These are phyloP conservation scores for Moringa oleifera DNA, from an alignment of 345 rosid genomes.

Conservation along the genomic window DNA sequence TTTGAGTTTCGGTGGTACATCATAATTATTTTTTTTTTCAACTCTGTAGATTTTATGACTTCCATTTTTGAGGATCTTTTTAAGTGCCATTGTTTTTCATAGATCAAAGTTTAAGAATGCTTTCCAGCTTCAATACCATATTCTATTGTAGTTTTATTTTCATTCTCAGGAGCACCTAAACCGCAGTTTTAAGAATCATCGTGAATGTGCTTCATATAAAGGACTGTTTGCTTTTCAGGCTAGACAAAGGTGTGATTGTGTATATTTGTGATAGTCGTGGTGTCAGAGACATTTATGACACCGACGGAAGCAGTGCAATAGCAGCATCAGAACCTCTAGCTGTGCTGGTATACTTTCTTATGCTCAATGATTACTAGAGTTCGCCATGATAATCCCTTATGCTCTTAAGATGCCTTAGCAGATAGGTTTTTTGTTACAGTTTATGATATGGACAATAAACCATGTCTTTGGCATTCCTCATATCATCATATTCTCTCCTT, in stretches of 20 bases:
- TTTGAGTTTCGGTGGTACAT: neutral
- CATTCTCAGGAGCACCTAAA: neutral
- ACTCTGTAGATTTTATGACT: neutral
- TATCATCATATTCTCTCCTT: too few species aligned
- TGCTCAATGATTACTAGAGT: neutral
- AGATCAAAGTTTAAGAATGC: neutral
- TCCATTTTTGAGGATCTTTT: too few species aligned
- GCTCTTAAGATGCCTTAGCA: too few species aligned
- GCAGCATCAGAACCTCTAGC: slow-evolving; percentile 85
- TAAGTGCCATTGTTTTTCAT: neutral
- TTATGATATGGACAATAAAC: too few species aligned
- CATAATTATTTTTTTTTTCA: neutral
- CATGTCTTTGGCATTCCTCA: too few species aligned
- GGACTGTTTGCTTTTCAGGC: slow-evolving; percentile 40
- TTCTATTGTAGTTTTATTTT: too few species aligned
- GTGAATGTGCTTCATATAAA: neutral
- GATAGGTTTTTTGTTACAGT: too few species aligned
- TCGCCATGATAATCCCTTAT: too few species aligned
- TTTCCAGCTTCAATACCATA: neutral
- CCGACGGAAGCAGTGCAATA: slow-evolving; percentile 75
- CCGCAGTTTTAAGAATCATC: neutral
- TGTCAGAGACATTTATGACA: slow-evolving; percentile 82
- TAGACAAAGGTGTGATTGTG: slow-evolving; percentile 92
- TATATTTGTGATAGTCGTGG: slow-evolving; percentile 86
- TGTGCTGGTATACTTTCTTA: slow-evolving; percentile 49